A percentile compares a stretch with the other conserved stretches of the same genome.
Evolutionary conservation across 345 rosid genomes (phyloP).

Genomic region (Excoecaria cochinchinensis): DNA sequence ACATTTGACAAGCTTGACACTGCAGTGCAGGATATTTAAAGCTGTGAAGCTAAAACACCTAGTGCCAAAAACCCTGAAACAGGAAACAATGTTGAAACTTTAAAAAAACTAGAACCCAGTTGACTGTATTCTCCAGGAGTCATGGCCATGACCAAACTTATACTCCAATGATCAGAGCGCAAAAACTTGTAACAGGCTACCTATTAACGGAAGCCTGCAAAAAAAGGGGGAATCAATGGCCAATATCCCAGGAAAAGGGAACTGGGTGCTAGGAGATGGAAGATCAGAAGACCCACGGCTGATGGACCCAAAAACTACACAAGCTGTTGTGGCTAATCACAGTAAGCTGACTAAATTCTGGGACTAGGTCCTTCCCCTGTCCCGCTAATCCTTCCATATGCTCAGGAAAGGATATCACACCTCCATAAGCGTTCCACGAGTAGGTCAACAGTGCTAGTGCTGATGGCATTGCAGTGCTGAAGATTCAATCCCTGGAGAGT

Average conservation of each 20-base stretch:
- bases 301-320: slow-evolving; percentile 71
- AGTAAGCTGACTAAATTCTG: slow-evolving; percentile 24
- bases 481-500: slow-evolving; percentile 63
- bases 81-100: slow-evolving; percentile 20
- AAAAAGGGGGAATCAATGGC: slow-evolving; percentile 45
- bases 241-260: slow-evolving; percentile 56
- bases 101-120: slow-evolving; percentile 40
- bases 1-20: slow-evolving; percentile 21
- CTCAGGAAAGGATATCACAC: slow-evolving; percentile 63
- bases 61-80: slow-evolving; percentile 34
- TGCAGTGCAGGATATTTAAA: slow-evolving; percentile 12
- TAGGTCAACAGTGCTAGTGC: slow-evolving; percentile 38
- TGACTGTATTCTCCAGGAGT: slow-evolving; percentile 48
- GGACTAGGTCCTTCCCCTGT: neutral
- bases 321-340: slow-evolving; percentile 31
- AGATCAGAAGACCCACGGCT: slow-evolving; percentile 47
- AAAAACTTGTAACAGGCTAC: slow-evolving; percentile 48
- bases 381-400: neutral
- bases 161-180: slow-evolving; percentile 19
- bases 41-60: slow-evolving; percentile 44
- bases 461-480: slow-evolving; percentile 61
- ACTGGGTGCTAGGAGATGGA: slow-evolving; percentile 25
- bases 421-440: slow-evolving; percentile 63
- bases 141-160: slow-evolving; percentile 33
- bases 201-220: slow-evolving; percentile 42